phyloP scores from a whole-genome alignment of 805 yeast genomes.

The Wickerhamiella sergipiensis region DNA sequence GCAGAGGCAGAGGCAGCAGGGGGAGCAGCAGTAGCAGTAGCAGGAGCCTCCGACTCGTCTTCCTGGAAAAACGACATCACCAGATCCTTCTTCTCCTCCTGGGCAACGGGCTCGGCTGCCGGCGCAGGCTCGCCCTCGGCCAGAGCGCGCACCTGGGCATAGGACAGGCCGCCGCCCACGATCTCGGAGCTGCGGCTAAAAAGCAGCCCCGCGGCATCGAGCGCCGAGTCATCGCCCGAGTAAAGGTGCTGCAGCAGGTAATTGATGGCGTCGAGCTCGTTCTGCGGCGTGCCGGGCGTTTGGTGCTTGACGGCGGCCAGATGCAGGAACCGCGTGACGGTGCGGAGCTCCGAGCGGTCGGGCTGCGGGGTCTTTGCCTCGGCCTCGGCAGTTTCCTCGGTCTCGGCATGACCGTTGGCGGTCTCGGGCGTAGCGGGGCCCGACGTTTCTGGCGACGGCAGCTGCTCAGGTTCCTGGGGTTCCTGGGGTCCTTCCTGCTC shows the following conservation, averaged over 20 bases:
- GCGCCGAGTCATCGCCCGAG: conserved; percentile 22
- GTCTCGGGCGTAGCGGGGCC: too few relatives aligned
- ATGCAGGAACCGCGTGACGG: conserved; percentile 20
- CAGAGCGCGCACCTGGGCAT: conserved; percentile 2
- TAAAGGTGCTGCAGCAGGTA: conserved; percentile 21
- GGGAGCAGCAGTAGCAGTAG: too few relatives aligned
- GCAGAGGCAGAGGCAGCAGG: neutral
- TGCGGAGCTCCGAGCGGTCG: conserved; percentile 14
- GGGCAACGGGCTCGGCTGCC: neutral
- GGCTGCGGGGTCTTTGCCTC: neutral
- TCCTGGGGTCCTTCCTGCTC: too few relatives aligned
- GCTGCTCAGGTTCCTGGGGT: too few relatives aligned
- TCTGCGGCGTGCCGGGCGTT: conserved; percentile 7
- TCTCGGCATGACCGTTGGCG: too few relatives aligned
- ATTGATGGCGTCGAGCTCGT: conserved; percentile 21
- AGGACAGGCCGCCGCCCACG: conserved; percentile 13
- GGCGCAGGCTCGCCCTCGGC: neutral
- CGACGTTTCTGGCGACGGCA: too few relatives aligned
- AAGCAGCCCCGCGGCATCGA: conserved; percentile 22
- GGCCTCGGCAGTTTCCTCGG: neutral
- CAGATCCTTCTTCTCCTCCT: neutral
- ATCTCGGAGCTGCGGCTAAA: conserved; percentile 17
- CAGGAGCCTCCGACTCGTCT: too few relatives aligned
- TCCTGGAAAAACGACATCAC: conserved; percentile 9
- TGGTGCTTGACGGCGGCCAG: conserved; percentile 25